Conservation (phyloP, 2,329 filamentous ascomycete genomes). For the Coniella lustricola region DNA sequence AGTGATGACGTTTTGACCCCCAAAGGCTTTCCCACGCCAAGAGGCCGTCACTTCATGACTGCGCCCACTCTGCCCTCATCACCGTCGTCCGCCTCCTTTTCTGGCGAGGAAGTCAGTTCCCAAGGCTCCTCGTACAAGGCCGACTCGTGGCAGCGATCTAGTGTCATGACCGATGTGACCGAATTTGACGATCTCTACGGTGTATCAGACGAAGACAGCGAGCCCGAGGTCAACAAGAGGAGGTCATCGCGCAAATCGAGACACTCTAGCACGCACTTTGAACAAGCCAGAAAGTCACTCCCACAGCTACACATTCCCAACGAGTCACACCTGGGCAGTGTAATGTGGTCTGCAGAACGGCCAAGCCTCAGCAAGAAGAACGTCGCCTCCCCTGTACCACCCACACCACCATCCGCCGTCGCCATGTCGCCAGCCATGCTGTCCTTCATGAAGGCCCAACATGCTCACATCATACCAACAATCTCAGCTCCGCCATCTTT, state of each 20-base stretch:
- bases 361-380: slow-evolving; percentile 40
- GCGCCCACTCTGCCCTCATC: slow-evolving; percentile 57
- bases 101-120: slow-evolving; percentile 29
- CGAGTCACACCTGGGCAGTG: background rate
- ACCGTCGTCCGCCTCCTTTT: slow-evolving; percentile 45
- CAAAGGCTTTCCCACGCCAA: slow-evolving; percentile 66
- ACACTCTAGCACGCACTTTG: slow-evolving; percentile 25
- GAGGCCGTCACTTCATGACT: slow-evolving; percentile 57
- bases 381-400: slow-evolving; percentile 50
- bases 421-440: slow-evolving; percentile 71
- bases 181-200: slow-evolving; percentile 87
- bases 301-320: slow-evolving; percentile 48
- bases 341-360: slow-evolving; percentile 8
- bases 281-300: slow-evolving; percentile 32
- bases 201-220: slow-evolving; percentile 69
- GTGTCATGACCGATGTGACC: slow-evolving; percentile 56
- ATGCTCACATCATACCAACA: slow-evolving; percentile 60
- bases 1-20: slow-evolving; percentile 13
- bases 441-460: slow-evolving; percentile 59
- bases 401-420: slow-evolving; percentile 60
- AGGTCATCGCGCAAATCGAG: slow-evolving; percentile 25
- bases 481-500: slow-evolving; percentile 79
- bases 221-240: slow-evolving; percentile 34
- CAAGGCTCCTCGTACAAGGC: slow-evolving; percentile 46
- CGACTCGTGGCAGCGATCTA: slow-evolving; percentile 57